Conservation (phyloP, 495 filamentous ascomycete species). For the Alectoria sarmentosa region DNA sequence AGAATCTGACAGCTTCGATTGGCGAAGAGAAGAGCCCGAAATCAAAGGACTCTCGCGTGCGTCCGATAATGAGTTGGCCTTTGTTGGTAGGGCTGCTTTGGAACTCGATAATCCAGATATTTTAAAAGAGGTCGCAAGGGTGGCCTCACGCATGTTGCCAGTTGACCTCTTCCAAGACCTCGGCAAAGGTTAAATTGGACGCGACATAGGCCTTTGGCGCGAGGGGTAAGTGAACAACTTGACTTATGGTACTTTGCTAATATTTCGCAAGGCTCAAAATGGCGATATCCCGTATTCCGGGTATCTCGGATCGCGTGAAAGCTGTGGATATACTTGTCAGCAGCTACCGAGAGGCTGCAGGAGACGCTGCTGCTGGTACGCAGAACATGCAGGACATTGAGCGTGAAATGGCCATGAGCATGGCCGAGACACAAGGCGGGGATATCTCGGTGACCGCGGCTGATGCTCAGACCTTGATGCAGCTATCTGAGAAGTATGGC, state of each 20-base stretch:
- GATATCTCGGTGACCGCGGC: not conserved
- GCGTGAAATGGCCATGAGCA: not conserved
- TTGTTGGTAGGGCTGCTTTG: not conserved
- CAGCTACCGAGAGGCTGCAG: not conserved
- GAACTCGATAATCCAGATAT: not conserved
- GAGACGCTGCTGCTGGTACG: not conserved
- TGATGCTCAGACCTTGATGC: not conserved
- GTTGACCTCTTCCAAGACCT: not conserved
- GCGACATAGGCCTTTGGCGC: not conserved
- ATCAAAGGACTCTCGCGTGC: not conserved
- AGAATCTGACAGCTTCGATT: not conserved
- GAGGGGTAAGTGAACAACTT: not conserved
- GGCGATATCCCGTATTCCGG: not conserved
- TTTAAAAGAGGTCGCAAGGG: not conserved
- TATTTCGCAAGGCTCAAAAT: not conserved
- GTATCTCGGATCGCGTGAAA: not conserved
- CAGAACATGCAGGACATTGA: not conserved
- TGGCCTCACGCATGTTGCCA: not conserved
- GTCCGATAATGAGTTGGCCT: not conserved
- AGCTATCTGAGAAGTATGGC: not conserved
- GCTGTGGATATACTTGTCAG: not conserved
- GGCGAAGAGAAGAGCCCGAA: not conserved
- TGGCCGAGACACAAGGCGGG: too few species aligned
- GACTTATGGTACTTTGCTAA: not conserved
- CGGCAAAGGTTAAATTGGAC: not conserved